Evolutionary conservation across 257 asterid species (phyloP), one percentile per base, ranked within the genome.

Genomic region (Nicotiana sylvestris): DNA sequence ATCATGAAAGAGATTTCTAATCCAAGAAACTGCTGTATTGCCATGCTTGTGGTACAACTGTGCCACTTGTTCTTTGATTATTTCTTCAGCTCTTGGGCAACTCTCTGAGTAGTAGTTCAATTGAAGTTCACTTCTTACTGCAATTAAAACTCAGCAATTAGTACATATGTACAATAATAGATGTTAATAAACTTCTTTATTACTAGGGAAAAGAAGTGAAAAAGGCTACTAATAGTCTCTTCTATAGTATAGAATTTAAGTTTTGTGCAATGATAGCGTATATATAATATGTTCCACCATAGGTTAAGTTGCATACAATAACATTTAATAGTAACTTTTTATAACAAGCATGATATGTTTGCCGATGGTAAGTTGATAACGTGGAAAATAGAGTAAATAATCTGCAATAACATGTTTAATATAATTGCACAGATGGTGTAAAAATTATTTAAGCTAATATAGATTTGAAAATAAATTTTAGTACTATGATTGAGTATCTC

Each of bases 1-100:
- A 77, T 95, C 99, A 43, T 95, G 99, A 87, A 95, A 95, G 80
- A 95, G 89, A 82, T 89, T 93, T 86, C 99, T 85, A 62, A 95
- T 46, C 98, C 95, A 94, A 0, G 99, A 94, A 85, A 93, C 89
- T 0, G 97, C 98, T 0, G 97, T 95, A 25, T 91, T 92, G 0
- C 91, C 91, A 32, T 92, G 94, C 83, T 87, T 82, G 29, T 91
- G 33, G 74, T 92, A 91, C 2, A 95, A 76, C 2, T 43, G 55
- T 66, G 81, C 81, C 32, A 95, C 96, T 89, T 95, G 91, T 55
- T 89, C 92, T 82, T 89, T 92, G 39, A 93, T 55, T 17, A 95
- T 91, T 18, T 89, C 89, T 68, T 93, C 98, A 4, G 98, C 97
- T 82, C 82, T 87, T 0, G 97, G 97, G 80, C 99, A 95, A 66